phyloP scores from a whole-genome alignment of 2,329 filamentous ascomycete genomes.

The Hypocrella siamensis region DNA sequence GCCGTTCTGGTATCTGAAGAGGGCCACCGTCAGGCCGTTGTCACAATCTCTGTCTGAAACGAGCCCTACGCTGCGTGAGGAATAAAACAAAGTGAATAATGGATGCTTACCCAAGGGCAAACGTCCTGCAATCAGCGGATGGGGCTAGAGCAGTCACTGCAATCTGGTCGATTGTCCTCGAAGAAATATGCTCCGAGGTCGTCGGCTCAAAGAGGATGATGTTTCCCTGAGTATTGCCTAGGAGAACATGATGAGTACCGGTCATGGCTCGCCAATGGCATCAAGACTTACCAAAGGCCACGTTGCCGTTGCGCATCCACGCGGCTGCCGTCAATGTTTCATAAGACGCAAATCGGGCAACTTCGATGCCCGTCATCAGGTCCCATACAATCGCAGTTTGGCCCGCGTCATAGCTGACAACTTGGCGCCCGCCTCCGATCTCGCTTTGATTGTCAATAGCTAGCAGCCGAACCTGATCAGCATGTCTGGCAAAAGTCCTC shows the following conservation, averaged over 20 bases:
- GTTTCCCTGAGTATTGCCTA: conserved; percentile 83
- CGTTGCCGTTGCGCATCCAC: conserved; percentile 96
- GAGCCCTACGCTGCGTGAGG: not conserved
- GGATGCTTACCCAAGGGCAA: conserved; percentile 73
- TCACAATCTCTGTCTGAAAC: conserved; percentile 5
- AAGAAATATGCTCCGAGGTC: conserved; percentile 82
- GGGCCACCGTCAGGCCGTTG: no score
- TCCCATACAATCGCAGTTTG: conserved; percentile 97
- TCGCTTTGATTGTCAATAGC: conserved; percentile 88
- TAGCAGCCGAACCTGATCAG: conserved; percentile 69
- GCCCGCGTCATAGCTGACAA: conserved; percentile 83
- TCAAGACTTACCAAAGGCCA: conserved; percentile 68
- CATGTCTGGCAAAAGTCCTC: conserved; percentile 68
- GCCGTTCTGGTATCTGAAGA: conserved; percentile 81
- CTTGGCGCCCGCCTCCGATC: conserved; percentile 64
- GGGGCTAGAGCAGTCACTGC: conserved; percentile 89
- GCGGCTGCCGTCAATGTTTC: conserved; percentile 70
- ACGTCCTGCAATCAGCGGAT: conserved; percentile 77
- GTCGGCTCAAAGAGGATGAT: conserved; percentile 89
- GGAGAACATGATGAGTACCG: not conserved
- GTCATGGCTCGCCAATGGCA: not conserved
- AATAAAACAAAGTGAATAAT: not conserved
- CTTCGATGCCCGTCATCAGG: conserved; percentile 75
- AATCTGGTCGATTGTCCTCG: conserved; percentile 79
- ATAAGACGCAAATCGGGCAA: conserved; percentile 85